phyloP scores from a whole-genome alignment of 306 rosid species.

The Acacia acuminata region DNA sequence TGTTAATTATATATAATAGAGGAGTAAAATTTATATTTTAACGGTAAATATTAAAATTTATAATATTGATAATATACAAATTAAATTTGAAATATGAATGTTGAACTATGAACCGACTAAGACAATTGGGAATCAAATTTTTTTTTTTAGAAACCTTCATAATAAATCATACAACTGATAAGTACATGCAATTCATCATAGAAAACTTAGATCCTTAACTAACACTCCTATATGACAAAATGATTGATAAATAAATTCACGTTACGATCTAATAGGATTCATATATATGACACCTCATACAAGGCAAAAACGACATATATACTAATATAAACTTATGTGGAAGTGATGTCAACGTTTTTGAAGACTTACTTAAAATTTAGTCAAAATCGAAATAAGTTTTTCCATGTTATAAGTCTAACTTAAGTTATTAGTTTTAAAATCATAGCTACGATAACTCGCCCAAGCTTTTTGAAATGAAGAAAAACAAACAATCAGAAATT shows the following conservation, averaged over 20 bases:
- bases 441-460: not conserved
- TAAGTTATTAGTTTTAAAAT: not conserved
- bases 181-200: not conserved
- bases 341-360: not conserved
- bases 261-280: too few species aligned
- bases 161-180: not conserved
- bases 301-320: not conserved
- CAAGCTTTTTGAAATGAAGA: not conserved
- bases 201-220: not conserved
- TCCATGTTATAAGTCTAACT: not conserved
- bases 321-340: not conserved
- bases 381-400: not conserved
- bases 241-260: not conserved
- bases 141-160: too few species aligned
- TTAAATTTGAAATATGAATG: too few species aligned
- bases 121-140: too few species aligned
- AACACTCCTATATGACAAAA: too few species aligned
- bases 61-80: too few species aligned
- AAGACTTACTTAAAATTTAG: not conserved
- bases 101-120: not conserved
- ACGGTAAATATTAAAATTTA: too few species aligned
- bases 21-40: not conserved
- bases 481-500: too few species aligned
- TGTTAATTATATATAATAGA: not conserved
- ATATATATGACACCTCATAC: not conserved